These are phyloP conservation scores for Zygoascus meyerae DNA, from an alignment of 1,139 yeast species.

Conservation along the genomic window DNA sequence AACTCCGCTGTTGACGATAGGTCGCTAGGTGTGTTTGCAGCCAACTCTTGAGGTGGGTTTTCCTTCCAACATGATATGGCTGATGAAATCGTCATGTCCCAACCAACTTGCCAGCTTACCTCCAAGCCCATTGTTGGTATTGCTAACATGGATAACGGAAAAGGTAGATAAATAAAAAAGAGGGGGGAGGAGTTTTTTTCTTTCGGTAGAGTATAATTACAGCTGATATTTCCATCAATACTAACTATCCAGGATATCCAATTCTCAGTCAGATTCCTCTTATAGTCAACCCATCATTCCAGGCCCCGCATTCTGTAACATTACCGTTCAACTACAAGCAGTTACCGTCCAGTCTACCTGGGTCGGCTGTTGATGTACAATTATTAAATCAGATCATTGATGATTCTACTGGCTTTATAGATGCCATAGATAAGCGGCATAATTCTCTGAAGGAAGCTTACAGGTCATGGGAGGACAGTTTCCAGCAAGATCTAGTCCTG, in stretches of 20 bases:
- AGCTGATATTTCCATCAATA: neutral
- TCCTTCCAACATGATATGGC: no score
- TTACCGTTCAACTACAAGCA: constrained; percentile 47
- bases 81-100: no score
- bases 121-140: no score
- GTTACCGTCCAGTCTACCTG: constrained; percentile 33
- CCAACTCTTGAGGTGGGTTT: neutral
- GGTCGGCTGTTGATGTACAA: constrained; percentile 27
- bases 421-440: constrained; percentile 26
- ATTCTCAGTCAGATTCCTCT: constrained; percentile 53
- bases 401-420: constrained; percentile 27
- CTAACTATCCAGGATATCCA: constrained; percentile 42
- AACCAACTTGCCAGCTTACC: no score
- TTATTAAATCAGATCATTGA: constrained; percentile 25
- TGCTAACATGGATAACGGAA: neutral
- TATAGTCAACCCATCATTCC: constrained; percentile 49
- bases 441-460: constrained; percentile 26
- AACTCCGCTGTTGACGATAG: neutral
- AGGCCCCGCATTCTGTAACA: constrained; percentile 54
- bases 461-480: constrained; percentile 32
- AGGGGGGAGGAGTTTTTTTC: no score
- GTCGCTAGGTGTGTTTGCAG: neutral
- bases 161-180: constrained; percentile 4
- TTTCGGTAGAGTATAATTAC: no score
- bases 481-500: constrained; percentile 23